Conservation (phyloP, 768 basidiomycete genomes). For the Xerocomus spinulosus region DNA sequence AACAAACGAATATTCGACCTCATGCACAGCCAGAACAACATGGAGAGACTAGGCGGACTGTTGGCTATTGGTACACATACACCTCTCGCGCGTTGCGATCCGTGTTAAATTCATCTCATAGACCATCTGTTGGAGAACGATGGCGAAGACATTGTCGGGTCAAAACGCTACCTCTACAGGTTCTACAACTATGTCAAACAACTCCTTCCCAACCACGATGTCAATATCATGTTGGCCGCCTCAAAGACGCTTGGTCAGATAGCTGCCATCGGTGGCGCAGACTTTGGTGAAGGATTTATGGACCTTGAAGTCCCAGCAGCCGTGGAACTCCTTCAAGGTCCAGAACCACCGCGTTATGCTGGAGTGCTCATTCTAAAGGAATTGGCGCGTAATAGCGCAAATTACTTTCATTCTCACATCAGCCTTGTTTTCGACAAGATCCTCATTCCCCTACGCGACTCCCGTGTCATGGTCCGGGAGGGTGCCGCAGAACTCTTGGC, state of each 20-base stretch:
- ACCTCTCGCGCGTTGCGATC: background rate
- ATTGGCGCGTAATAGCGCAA: constrained; percentile 83
- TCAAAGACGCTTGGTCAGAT: constrained; percentile 91
- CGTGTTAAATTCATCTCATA: constrained; percentile 18
- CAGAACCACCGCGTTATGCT: constrained; percentile 84
- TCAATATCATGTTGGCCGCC: constrained; percentile 90
- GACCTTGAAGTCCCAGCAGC: constrained; percentile 84
- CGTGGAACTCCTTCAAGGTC: constrained; percentile 69
- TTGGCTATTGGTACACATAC: constrained; percentile 71
- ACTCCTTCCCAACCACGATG: constrained; percentile 85
- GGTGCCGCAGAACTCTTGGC: constrained; percentile 92
- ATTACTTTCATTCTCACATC: constrained; percentile 85
- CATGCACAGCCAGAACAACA: constrained; percentile 72
- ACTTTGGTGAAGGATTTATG: constrained; percentile 87
- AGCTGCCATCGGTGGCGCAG: constrained; percentile 74
- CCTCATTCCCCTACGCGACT: constrained; percentile 83
- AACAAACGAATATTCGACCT: constrained; percentile 76
- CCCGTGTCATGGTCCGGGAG: constrained; percentile 86
- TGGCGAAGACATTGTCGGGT: constrained; percentile 76
- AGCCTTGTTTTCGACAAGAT: constrained; percentile 89
- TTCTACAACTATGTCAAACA: constrained; percentile 93
- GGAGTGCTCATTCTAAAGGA: constrained; percentile 94
- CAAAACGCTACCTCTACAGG: constrained; percentile 74
- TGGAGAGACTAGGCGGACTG: constrained; percentile 83
- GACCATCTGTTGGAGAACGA: constrained; percentile 76